Base-by-base conservation (phyloP, 805 yeast species). In the Jamesozyma jinghongensis region DNA sequence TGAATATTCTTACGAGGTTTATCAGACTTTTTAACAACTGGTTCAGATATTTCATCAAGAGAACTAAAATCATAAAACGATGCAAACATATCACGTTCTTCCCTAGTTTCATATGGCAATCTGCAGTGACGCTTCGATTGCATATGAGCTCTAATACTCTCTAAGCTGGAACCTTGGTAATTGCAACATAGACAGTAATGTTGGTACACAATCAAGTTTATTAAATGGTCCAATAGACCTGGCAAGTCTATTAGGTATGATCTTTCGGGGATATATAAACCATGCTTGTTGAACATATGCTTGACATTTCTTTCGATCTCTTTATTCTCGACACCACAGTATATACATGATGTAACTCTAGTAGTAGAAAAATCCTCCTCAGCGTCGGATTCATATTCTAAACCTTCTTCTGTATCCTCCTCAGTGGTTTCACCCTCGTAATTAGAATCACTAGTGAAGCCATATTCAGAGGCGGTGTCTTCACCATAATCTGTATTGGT, bases 61-160 rank as follows among this genome's bases (percentile, higher is more conserved):
- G 85, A 71, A 3, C 80, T 68, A 63, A 85, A 88, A 57, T 90
- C 96, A 57, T 92, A 92, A 56, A 81, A 92, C 32, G 77, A 81
- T 0, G 87, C 74, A 34, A 90, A 70, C 54, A 80, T 82, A 36
- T 78, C 71, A 54, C 79, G 78, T 54, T 92, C 94, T 42, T 80
- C 81, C 40, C 77, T 81, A 0, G 77, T 63, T 53, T 92, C 97
- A 62, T 83, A 92, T 1, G 97, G 97, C 45, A 92, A 72, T 55
- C 77, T 75, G 66, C 90, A 82, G 61, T 92, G 99, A 43, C 86
- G 77, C 62, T 92, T 92, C 7, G 82, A 73, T 4, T 70, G 52
- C 83, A 86, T 81, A 61, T 92, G 99, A 33, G 85, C 92, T 50
- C 95, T 79, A 10, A 85, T 87, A 45, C 95, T 83, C 54, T 85